Conservation (phyloP, 805 yeast genomes). For the Yarrowia bubula region DNA sequence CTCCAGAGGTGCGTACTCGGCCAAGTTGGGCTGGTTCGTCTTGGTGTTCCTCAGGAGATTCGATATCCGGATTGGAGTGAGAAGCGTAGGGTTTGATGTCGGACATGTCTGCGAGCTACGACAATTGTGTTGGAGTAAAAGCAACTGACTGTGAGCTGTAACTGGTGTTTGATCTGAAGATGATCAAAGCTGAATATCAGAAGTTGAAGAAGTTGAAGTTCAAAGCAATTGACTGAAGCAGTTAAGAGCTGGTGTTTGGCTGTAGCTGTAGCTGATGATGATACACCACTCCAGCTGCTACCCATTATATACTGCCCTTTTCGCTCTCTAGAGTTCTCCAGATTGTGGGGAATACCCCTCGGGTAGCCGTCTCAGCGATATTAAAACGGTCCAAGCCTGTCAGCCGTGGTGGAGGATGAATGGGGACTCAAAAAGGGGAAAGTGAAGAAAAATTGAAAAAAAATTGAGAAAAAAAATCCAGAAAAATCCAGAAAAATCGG, state of each 20-base stretch:
- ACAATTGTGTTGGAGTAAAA: not conserved
- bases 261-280: too few relatives aligned
- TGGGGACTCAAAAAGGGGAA: not conserved
- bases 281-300: not conserved
- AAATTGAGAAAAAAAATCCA: too few relatives aligned
- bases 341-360: constrained; percentile 1
- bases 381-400: constrained; percentile 2
- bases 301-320: not conserved
- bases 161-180: too few relatives aligned
- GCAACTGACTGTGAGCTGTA: too few relatives aligned
- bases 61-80: not conserved
- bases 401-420: constrained; percentile 2
- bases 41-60: constrained; percentile 17
- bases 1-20: constrained; percentile 41
- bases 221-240: too few relatives aligned
- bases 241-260: too few relatives aligned
- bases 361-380: not conserved
- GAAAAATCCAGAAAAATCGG: too few relatives aligned
- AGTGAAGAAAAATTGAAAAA: too few relatives aligned
- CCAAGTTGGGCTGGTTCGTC: not conserved
- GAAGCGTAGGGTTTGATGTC: not conserved
- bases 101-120: not conserved
- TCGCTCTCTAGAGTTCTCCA: too few relatives aligned
- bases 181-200: too few relatives aligned
- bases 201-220: too few relatives aligned